Conservation (phyloP, 768 basidiomycete species). For the Tulasnella calospora region DNA sequence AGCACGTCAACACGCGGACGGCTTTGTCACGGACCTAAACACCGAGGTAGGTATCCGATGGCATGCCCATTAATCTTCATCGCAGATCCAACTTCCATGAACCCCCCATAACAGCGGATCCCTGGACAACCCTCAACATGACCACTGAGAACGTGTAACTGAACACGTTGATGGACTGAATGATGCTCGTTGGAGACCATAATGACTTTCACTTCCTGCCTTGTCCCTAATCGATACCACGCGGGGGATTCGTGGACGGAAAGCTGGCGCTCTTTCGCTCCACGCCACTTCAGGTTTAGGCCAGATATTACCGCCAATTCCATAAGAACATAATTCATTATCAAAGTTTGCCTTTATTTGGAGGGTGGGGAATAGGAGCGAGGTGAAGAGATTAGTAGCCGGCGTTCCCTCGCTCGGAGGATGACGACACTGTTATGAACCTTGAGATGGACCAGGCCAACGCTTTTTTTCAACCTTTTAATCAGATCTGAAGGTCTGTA, state of each 20-base stretch:
- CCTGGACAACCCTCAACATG: neutral
- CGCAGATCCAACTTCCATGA: neutral
- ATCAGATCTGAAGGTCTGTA: too few species aligned
- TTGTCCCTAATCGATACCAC: neutral
- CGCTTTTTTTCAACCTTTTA: too few species aligned
- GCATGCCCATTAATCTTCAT: neutral
- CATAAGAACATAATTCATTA: neutral
- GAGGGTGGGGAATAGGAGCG: neutral
- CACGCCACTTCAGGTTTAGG: neutral
- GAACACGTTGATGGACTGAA: neutral
- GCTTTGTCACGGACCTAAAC: neutral
- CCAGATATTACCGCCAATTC: neutral
- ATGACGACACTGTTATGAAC: neutral
- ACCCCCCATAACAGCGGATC: neutral
- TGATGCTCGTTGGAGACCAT: neutral
- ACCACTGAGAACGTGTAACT: neutral
- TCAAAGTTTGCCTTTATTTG: slow-evolving; percentile 5
- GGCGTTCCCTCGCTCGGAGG: neutral
- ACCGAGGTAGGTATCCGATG: neutral
- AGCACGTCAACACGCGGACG: neutral
- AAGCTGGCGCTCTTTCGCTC: neutral
- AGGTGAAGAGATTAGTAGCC: neutral
- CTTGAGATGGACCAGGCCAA: neutral
- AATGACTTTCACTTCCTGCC: neutral
- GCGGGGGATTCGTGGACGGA: neutral